Evolutionary conservation across 78 protist species (phyloP), one percentile per base, ranked within the genome.

Genomic region (Dictyostelium citrinum): DNA sequence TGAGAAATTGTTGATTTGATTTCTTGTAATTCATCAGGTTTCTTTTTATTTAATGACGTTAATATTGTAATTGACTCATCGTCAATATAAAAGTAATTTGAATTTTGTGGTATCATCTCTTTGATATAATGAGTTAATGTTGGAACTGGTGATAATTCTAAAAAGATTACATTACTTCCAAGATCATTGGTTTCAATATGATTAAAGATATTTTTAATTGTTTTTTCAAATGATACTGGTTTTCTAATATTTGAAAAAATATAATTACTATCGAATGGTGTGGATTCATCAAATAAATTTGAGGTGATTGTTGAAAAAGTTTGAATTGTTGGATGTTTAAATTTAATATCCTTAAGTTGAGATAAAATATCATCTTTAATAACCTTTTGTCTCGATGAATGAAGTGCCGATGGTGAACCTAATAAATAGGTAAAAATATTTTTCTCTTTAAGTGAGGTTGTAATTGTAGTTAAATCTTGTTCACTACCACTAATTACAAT

Each of bases 401-500:
- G 93, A 46, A 88, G 79, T 17, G 93, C 67, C 5, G 80, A 45
- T 16, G 45, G 64, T 31, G 93, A 46, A 31, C 86, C 64, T 7
- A 83, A 64, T 39, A 81, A 64, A n/a, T 60, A 20, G 11, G 29
- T 12, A 20, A 81, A 71, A 9, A 90, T 12, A 9, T 37, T 9
- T 17, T 8, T 9, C 1, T 16, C 7, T 35, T 71, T 58, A 2
- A 90, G n/a, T 11, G 64, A 27, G 16, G 33, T 1, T 17, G 41
- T 7, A 5, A 90, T 31, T 29, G 5, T 7, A 1, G 24, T 43
- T 9, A 90, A 14, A 8, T 74, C 60, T 14, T 0, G 0, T 46
- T 90, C 90, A 60, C 20, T 22, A n/a, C 95, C 95, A 43, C 82
- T 16, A 12, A 90, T 29, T n/a, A 82, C 90, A 75, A 82, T 90